Evolutionary conservation across 1,284 basidiomycete genomes (phyloP).

Genomic region (Ceratobasidium sp.): DNA sequence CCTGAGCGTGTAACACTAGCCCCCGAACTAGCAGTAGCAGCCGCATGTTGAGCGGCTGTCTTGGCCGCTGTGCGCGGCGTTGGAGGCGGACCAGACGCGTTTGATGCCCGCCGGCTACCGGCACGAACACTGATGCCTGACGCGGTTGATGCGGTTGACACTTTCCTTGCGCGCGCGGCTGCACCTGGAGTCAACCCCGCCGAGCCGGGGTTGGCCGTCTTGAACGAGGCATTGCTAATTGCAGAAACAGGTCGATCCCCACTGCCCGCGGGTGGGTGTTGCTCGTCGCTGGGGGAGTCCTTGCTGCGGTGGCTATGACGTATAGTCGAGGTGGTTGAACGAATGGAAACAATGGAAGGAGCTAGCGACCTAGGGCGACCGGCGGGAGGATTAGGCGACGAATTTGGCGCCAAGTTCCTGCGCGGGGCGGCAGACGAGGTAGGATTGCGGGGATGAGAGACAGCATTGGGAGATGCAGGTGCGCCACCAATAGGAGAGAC

Average conservation of each 20-base stretch:
- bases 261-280: neutral
- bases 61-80: slow-evolving; percentile 30
- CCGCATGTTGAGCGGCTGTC: neutral
- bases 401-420: slow-evolving; percentile 22
- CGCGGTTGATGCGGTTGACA: slow-evolving; percentile 56
- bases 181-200: slow-evolving; percentile 10
- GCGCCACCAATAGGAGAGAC: slow-evolving; percentile 14
- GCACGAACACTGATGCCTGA: slow-evolving; percentile 49
- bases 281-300: slow-evolving; percentile 31
- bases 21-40: slow-evolving; percentile 17
- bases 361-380: slow-evolving; percentile 57
- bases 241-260: slow-evolving; percentile 27
- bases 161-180: slow-evolving; percentile 49
- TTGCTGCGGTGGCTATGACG: slow-evolving; percentile 53
- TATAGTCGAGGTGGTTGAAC: slow-evolving; percentile 61
- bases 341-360: slow-evolving; percentile 57
- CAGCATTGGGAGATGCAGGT: slow-evolving; percentile 19
- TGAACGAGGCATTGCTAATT: slow-evolving; percentile 58
- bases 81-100: slow-evolving; percentile 22
- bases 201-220: slow-evolving; percentile 65
- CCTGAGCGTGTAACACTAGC: slow-evolving; percentile 17
- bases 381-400: slow-evolving; percentile 51
- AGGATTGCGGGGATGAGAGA: slow-evolving; percentile 36
- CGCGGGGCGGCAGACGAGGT: slow-evolving; percentile 37
- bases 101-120: slow-evolving; percentile 24